Conservation (phyloP, 2,329 filamentous ascomycete genomes). For the Atkinsonella hypoxylon region DNA sequence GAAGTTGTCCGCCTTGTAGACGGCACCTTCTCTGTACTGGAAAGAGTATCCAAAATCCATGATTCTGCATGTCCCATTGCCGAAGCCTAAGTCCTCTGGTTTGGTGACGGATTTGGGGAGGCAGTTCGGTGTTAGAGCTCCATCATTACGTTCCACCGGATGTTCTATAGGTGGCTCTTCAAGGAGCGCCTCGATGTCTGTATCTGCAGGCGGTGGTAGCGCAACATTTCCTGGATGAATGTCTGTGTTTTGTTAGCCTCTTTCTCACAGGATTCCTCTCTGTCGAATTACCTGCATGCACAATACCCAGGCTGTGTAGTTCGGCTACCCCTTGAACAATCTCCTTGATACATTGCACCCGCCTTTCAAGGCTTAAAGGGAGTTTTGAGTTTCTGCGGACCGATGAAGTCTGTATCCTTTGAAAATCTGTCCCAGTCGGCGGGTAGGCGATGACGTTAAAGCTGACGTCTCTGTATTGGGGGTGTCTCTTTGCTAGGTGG, state of each 20-base stretch:
- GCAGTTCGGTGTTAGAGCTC: not conserved
- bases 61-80: not conserved
- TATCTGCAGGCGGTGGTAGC: not conserved
- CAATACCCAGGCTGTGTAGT: not conserved
- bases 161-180: not conserved
- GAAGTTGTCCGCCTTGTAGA: not conserved
- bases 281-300: not conserved
- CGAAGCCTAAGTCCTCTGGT: not conserved
- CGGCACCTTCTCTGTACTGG: not conserved
- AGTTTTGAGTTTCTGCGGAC: not conserved
- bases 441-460: not conserved
- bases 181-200: not conserved
- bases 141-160: not conserved
- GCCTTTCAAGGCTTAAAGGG: not conserved
- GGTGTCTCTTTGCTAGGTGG: not conserved
- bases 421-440: not conserved
- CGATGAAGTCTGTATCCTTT: not conserved
- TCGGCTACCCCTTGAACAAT: not conserved
- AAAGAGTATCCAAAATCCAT: not conserved
- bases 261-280: not conserved
- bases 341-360: not conserved
- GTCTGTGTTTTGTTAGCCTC: not conserved
- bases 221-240: not conserved
- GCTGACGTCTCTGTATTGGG: not conserved
- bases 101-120: not conserved